A percentile compares a stretch with the other conserved stretches of the same genome.
These are phyloP conservation scores for Cyberlindnera maclurae DNA, from an alignment of 805 yeast species.

Conservation along the genomic window DNA sequence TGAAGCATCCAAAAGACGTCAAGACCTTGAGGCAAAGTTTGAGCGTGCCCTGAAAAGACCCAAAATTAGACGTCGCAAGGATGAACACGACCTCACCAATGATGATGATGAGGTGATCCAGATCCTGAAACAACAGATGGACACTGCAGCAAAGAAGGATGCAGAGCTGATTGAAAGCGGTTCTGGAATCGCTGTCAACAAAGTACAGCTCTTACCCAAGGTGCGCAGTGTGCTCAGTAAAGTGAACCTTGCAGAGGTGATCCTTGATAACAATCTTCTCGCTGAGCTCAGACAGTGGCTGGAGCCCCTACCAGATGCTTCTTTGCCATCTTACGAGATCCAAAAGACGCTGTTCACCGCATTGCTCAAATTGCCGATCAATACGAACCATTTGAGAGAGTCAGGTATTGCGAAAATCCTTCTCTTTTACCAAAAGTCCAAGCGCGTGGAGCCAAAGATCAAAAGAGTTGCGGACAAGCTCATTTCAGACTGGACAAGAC, in stretches of 20 bases:
- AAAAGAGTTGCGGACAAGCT: constrained; percentile 85
- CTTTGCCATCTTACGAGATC: constrained; percentile 94
- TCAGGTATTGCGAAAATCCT: constrained; percentile 91
- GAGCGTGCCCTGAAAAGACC: constrained; percentile 69
- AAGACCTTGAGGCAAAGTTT: constrained; percentile 74
- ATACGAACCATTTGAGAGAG: constrained; percentile 91
- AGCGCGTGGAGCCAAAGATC: constrained; percentile 79
- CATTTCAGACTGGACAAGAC: constrained; percentile 97
- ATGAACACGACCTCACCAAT: constrained; percentile 90
- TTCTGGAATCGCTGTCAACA: constrained; percentile 47
- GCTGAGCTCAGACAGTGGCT: constrained; percentile 96
- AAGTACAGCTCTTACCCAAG: constrained; percentile 70
- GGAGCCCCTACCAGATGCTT: constrained; percentile 96
- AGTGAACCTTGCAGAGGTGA: constrained; percentile 83
- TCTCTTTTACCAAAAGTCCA: constrained; percentile 86
- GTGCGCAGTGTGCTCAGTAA: constrained; percentile 72
- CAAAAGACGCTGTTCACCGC: constrained; percentile 81
- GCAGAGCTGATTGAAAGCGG: constrained; percentile 42
- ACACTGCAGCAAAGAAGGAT: constrained; percentile 74
- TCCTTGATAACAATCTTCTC: constrained; percentile 85
- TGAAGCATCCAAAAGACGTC: constrained; percentile 44
- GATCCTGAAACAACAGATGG: constrained; percentile 80
- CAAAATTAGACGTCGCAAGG: constrained; percentile 56
- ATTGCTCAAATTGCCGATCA: constrained; percentile 74
- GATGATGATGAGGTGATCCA: constrained; percentile 91